A percentile compares a stretch with the other conserved stretches of the same genome.
Evolutionary conservation across 2,329 filamentous ascomycete species (phyloP).

Genomic region (Graphiopsis chlorocephala): DNA sequence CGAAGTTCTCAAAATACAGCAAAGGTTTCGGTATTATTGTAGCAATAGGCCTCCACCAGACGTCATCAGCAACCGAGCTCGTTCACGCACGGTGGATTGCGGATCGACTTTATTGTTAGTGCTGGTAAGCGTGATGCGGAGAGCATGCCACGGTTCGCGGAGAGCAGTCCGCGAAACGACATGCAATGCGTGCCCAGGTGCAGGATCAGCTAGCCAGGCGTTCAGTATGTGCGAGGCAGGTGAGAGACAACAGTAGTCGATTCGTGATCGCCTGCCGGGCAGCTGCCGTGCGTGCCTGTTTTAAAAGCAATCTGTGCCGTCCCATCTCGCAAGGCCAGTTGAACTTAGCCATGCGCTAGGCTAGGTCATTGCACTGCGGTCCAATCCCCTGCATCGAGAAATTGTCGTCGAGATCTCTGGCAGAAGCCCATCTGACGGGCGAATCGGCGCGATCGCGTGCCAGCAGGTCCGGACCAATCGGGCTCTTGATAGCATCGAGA

Average conservation of each 20-base stretch:
- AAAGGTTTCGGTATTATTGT: background rate
- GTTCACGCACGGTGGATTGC: background rate
- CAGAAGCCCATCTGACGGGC: slow-evolving; percentile 6
- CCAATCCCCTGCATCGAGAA: slow-evolving; percentile 11
- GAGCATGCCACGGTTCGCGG: background rate
- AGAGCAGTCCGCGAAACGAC: background rate
- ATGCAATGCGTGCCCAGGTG: background rate
- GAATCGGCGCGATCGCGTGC: slow-evolving; percentile 12
- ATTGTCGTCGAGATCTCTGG: slow-evolving; percentile 15
- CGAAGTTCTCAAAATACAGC: background rate
- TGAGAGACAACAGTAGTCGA: background rate
- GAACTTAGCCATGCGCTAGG: slow-evolving; percentile 3
- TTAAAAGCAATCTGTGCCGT: background rate
- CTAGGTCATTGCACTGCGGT: background rate
- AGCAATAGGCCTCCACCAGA: background rate
- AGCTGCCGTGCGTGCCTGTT: background rate
- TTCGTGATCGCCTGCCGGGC: background rate
- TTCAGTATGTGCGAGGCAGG: background rate
- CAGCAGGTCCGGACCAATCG: slow-evolving; percentile 1
- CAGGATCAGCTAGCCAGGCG: background rate
- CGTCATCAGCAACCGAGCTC: background rate
- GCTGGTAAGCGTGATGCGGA: slow-evolving; percentile 1
- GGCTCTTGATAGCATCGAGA: background rate
- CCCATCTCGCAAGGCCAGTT: background rate
- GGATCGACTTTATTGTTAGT: background rate